phyloP scores from a whole-genome alignment of 805 yeast species.

The Maudiozyma bulderi region DNA sequence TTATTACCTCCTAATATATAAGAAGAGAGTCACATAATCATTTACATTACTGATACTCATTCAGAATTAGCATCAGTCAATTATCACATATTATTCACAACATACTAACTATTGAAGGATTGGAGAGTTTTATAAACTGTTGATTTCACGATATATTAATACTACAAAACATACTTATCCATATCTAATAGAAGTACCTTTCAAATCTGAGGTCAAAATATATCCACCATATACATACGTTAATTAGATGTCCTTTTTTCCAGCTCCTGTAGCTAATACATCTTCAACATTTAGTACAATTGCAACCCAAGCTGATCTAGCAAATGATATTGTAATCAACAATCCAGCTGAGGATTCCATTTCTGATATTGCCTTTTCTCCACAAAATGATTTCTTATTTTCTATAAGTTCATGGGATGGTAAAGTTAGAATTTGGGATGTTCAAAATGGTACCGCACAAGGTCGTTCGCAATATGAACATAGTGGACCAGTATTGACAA shows the following conservation, averaged over 20 bases:
- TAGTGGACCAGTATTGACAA: constrained; percentile 74
- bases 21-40: no score
- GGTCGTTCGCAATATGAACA: constrained; percentile 88
- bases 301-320: constrained; percentile 33
- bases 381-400: constrained; percentile 65
- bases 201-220: no score
- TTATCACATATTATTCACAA: no score
- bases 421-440: constrained; percentile 86
- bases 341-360: constrained; percentile 91
- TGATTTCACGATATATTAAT: no score
- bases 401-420: constrained; percentile 92
- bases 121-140: no score
- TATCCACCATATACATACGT: no score
- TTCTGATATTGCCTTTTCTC: constrained; percentile 74
- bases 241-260: constrained; percentile 16
- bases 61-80: no score
- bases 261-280: constrained; percentile 1
- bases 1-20: no score
- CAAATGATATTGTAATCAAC: constrained; percentile 59
- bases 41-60: no score
- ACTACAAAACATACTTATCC: no score
- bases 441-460: constrained; percentile 67
- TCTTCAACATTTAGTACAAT: constrained; percentile 16
- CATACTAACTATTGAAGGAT: no score
- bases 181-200: no score